phyloP scores from a whole-genome alignment of 768 basidiomycete species.

The Holtermannia corniformis region DNA sequence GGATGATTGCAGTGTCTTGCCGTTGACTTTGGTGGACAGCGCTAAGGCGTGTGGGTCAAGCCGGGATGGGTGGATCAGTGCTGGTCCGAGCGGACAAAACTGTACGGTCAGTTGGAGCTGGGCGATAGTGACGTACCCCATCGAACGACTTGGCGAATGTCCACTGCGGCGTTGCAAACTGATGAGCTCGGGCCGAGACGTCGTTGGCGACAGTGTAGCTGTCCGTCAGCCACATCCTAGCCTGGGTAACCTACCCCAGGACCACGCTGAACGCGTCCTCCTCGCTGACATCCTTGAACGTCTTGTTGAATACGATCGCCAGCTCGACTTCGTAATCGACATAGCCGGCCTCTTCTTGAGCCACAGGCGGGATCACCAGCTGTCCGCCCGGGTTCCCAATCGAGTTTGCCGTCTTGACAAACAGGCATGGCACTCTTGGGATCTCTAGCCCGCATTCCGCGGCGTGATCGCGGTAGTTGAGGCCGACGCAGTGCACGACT shows the following conservation, averaged over 20 bases:
- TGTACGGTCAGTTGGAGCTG: neutral
- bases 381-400: conserved; percentile 35
- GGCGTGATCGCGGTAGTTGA: conserved; percentile 18
- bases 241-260: conserved; percentile 48
- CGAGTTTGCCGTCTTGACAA: conserved; percentile 39
- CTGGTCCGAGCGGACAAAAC: conserved; percentile 62
- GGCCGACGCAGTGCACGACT: conserved; percentile 41
- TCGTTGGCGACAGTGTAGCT: conserved; percentile 45
- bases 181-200: conserved; percentile 72
- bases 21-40: conserved; percentile 61
- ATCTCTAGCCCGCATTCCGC: conserved; percentile 30
- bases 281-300: conserved; percentile 68
- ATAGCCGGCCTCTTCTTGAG: conserved; percentile 17
- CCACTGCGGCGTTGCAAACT: conserved; percentile 76
- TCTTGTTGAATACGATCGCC: conserved; percentile 66
- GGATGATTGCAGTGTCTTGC: conserved; percentile 51
- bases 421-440: conserved; percentile 35
- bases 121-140: conserved; percentile 41
- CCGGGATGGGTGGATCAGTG: conserved; percentile 57
- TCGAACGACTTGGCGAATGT: conserved; percentile 80
- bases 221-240: neutral
- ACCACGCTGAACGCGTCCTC: conserved; percentile 76
- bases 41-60: conserved; percentile 61
- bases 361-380: conserved; percentile 26
- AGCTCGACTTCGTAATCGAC: conserved; percentile 41